phyloP scores from a whole-genome alignment of 805 yeast species.

The Blastobotrys parvus region DNA sequence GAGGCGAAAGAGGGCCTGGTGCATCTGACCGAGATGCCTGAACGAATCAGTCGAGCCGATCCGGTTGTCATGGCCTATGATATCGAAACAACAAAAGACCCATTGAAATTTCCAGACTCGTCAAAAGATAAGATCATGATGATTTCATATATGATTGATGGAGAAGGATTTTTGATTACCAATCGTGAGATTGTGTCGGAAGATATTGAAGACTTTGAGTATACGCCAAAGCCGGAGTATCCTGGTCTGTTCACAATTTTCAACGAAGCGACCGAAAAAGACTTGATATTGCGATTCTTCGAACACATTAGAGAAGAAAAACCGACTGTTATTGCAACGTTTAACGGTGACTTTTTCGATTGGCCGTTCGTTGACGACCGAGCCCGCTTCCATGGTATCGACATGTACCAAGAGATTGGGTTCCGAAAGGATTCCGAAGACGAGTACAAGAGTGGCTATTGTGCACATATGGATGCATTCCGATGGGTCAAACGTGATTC shows the following conservation, averaged over 20 bases:
- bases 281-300: conserved; percentile 65
- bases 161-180: conserved; percentile 89
- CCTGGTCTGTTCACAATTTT: conserved; percentile 85
- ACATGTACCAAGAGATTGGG: conserved; percentile 90
- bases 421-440: conserved; percentile 83
- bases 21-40: conserved; percentile 49
- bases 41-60: conserved; percentile 89
- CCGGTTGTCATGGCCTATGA: conserved; percentile 96
- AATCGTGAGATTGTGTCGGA: conserved; percentile 89
- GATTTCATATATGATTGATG: conserved; percentile 99
- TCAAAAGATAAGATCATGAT: conserved; percentile 90
- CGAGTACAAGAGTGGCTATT: conserved; percentile 84
- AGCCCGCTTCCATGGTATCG: conserved; percentile 72
- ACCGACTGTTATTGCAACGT: conserved; percentile 97
- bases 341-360: conserved; percentile 97
- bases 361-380: conserved; percentile 97
- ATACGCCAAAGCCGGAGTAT: conserved; percentile 94
- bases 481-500: conserved; percentile 98
- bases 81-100: conserved; percentile 95
- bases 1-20: conserved; percentile 51
- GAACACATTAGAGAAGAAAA: conserved; percentile 80
- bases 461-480: conserved; percentile 95
- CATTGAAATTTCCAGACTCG: conserved; percentile 91
- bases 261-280: conserved; percentile 81
- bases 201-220: conserved; percentile 94